Conservation (phyloP, 2,329 filamentous ascomycete species). For the Atkinsonella hypoxylon region DNA sequence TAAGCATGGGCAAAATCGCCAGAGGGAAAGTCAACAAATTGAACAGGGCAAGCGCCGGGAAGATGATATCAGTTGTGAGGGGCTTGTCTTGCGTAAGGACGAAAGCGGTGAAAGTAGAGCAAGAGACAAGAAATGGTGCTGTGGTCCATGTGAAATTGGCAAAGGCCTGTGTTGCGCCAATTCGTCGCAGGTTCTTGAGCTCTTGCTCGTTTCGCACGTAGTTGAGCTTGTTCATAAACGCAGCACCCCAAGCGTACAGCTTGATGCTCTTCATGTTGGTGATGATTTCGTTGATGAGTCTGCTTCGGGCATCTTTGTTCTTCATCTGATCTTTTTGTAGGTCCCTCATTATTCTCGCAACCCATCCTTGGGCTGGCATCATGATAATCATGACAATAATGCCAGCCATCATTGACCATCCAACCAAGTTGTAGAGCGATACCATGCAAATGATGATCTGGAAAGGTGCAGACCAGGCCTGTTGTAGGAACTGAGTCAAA, state of each 20-base stretch:
- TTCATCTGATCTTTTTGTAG: slow-evolving; percentile 97
- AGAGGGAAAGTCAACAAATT: slow-evolving; percentile 93
- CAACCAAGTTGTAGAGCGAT: slow-evolving; percentile 90
- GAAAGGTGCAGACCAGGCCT: slow-evolving; percentile 93
- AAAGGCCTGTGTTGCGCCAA: slow-evolving; percentile 84
- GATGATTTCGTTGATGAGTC: slow-evolving; percentile 91
- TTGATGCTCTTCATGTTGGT: slow-evolving; percentile 99
- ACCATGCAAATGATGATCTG: slow-evolving; percentile 94
- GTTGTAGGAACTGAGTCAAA: slow-evolving; percentile 87
- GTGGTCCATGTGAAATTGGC: slow-evolving; percentile 98
- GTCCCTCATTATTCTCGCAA: slow-evolving; percentile 86
- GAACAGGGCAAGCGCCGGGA: slow-evolving; percentile 85
- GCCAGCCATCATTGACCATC: slow-evolving; percentile 89
- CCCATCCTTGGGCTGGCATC: slow-evolving; percentile 90
- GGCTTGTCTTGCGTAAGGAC: slow-evolving; percentile 73
- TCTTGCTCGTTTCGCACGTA: slow-evolving; percentile 93
- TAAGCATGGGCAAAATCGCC: slow-evolving; percentile 92
- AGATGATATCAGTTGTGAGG: slow-evolving; percentile 87
- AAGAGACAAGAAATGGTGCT: slow-evolving; percentile 94
- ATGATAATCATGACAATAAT: slow-evolving; percentile 93
- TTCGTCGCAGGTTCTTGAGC: slow-evolving; percentile 88
- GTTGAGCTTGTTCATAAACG: slow-evolving; percentile 96
- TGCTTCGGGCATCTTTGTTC: slow-evolving; percentile 90
- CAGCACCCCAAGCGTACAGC: slow-evolving; percentile 91
- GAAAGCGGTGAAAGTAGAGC: slow-evolving; percentile 89